Conservation (phyloP, 805 yeast genomes). For the Candida jianshihensis region DNA sequence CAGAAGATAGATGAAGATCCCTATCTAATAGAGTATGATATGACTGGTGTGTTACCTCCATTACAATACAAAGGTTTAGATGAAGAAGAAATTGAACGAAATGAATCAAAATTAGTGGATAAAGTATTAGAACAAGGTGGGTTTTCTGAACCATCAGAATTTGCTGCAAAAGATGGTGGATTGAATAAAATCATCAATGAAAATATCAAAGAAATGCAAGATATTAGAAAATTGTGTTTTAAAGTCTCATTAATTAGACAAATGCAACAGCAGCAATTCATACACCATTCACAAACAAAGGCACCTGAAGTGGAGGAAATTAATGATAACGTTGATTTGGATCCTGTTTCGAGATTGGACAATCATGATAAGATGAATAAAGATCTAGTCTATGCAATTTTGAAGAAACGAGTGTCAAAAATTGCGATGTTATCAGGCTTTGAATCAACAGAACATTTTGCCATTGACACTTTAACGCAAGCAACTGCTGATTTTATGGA, state of each 20-base stretch:
- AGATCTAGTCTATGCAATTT: conserved; percentile 56
- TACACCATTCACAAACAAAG: conserved; percentile 67
- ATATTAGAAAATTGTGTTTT: conserved; percentile 80
- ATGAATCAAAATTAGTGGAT: conserved; percentile 39
- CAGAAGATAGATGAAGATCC: conserved; percentile 36
- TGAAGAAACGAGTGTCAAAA: conserved; percentile 67
- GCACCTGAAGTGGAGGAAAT: conserved; percentile 61
- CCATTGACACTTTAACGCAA: conserved; percentile 74
- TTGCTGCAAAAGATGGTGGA: conserved; percentile 44
- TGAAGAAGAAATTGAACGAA: conserved; percentile 35
- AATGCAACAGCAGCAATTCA: conserved; percentile 77
- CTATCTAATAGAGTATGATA: conserved; percentile 78
- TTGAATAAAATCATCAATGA: conserved; percentile 51
- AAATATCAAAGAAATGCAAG: conserved; percentile 77
- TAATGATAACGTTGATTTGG: conserved; percentile 63
- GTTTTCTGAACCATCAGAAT: conserved; percentile 29
- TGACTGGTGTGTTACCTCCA: conserved; percentile 73
- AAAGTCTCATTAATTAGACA: conserved; percentile 83
- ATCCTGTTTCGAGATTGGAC: conserved; percentile 66
- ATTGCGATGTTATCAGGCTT: conserved; percentile 89
- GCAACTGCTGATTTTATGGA: conserved; percentile 75
- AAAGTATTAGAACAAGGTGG: conserved; percentile 29
- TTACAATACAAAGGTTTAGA: conserved; percentile 46
- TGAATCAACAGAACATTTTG: conserved; percentile 73
- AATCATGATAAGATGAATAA: conserved; percentile 58